phyloP scores from a whole-genome alignment of 768 basidiomycete genomes.

The Leccinum ochraceum region DNA sequence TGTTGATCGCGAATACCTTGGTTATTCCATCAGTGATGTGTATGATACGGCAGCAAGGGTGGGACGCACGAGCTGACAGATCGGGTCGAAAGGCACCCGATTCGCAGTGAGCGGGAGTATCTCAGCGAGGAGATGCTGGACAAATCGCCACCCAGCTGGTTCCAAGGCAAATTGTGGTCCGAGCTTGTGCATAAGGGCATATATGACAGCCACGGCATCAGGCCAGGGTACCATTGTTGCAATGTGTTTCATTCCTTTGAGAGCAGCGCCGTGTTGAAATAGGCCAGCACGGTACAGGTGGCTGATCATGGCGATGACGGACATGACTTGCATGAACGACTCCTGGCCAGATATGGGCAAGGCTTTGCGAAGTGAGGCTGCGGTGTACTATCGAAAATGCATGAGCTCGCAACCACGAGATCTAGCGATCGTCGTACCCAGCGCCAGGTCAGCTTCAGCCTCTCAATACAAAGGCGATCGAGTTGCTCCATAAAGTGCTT shows the following conservation, averaged over 20 bases:
- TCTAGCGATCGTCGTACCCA: slow-evolving; percentile 13
- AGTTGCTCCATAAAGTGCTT: slow-evolving; percentile 16
- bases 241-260: slow-evolving; percentile 10
- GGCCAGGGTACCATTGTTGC: slow-evolving; percentile 17
- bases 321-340: slow-evolving; percentile 17
- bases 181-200: slow-evolving; percentile 17
- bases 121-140: slow-evolving; percentile 13
- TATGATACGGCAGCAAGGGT: background rate
- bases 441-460: slow-evolving; percentile 15
- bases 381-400: slow-evolving; percentile 9
- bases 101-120: slow-evolving; percentile 5
- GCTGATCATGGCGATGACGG: slow-evolving; percentile 16
- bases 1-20: slow-evolving; percentile 18
- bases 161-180: slow-evolving; percentile 19
- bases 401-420: slow-evolving; percentile 2
- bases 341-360: slow-evolving; percentile 6
- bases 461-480: slow-evolving; percentile 11
- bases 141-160: slow-evolving; percentile 14
- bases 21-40: slow-evolving; percentile 2
- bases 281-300: slow-evolving; percentile 16
- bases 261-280: slow-evolving; percentile 8
- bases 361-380: background rate
- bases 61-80: slow-evolving; percentile 20
- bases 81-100: slow-evolving; percentile 8
- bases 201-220: slow-evolving; percentile 20